These are phyloP conservation scores for Pestalotiopsis sp. DNA, from an alignment of 2,329 filamentous ascomycete species.

Conservation along the genomic window DNA sequence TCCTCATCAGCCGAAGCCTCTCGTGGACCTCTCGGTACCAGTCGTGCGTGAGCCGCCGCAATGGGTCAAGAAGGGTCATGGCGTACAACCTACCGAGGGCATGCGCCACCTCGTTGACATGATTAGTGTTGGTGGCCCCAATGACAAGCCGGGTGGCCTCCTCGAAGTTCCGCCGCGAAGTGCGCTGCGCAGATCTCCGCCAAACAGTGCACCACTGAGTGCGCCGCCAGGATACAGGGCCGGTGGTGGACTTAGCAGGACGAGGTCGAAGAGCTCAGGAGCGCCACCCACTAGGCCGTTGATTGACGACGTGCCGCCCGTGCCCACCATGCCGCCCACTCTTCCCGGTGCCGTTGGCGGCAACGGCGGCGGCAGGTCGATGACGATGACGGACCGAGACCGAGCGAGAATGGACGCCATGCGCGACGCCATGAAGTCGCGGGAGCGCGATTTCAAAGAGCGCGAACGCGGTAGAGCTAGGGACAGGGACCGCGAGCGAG, in stretches of 20 bases:
- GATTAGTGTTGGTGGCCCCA: constrained; percentile 24
- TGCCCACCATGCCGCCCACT: constrained; percentile 28
- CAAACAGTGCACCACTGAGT: constrained; percentile 15
- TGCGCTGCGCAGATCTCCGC: constrained; percentile 22
- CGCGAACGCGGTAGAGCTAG: constrained; percentile 13
- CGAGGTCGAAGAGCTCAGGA: constrained; percentile 30
- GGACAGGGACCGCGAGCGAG: constrained; percentile 22
- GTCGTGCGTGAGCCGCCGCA: constrained; percentile 30
- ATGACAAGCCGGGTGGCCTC: constrained; percentile 12
- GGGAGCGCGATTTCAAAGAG: constrained; percentile 1
- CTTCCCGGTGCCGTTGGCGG: constrained; percentile 17
- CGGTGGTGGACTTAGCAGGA: constrained; percentile 20
- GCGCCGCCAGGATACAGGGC: constrained; percentile 5
- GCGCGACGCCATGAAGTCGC: constrained; percentile 6
- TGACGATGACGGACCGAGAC: constrained; percentile 9
- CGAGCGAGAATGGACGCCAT: constrained; percentile 1
- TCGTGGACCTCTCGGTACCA: constrained; percentile 28
- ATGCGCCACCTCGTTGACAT: constrained; percentile 31
- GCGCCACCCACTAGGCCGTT: constrained; percentile 20
- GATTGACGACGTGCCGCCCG: constrained; percentile 23
- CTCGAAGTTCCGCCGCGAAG: constrained; percentile 27
- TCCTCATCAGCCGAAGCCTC: constrained; percentile 28
- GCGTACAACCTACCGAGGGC: constrained; percentile 34
- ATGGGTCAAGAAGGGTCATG: constrained; percentile 32
- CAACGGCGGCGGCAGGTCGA: constrained; percentile 1